Conservation (phyloP, 2,329 filamentous ascomycete genomes). For the Fusarium sp. region DNA sequence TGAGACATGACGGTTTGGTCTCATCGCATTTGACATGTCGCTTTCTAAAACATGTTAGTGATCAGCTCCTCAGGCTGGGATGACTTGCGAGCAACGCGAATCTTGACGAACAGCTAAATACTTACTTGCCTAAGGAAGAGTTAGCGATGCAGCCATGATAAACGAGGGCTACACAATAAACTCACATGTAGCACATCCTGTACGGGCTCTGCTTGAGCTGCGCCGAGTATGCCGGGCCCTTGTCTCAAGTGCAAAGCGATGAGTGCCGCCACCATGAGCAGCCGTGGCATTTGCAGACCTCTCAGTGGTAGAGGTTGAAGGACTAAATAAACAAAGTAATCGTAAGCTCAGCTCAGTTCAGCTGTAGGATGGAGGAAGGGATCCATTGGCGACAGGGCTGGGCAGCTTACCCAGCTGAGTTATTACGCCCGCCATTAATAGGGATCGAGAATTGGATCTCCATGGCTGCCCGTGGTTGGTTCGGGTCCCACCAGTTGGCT, state of each 20-base stretch:
- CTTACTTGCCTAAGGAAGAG: constrained; percentile 51
- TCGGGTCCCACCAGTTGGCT: constrained; percentile 13
- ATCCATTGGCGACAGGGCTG: constrained; percentile 21
- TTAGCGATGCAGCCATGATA: constrained; percentile 14
- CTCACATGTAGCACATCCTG: constrained; percentile 55
- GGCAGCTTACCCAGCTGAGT: constrained; percentile 43
- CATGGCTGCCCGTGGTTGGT: constrained; percentile 42
- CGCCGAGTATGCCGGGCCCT: constrained; percentile 54
- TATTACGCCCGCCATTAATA: constrained; percentile 40
- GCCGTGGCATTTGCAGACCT: constrained; percentile 32
- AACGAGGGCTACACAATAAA: constrained; percentile 4
- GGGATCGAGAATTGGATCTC: constrained; percentile 56
- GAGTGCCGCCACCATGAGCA: constrained; percentile 48
- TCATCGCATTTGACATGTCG: constrained; percentile 59
- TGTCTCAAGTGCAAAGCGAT: constrained; percentile 55
- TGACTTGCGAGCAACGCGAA: not conserved
- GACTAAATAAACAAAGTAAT: constrained; percentile 16
- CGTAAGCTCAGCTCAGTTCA: constrained; percentile 7
- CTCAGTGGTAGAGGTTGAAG: constrained; percentile 24
- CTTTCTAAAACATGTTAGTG: constrained; percentile 48
- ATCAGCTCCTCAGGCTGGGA: not conserved
- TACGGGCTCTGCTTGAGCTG: constrained; percentile 54
- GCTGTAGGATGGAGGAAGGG: not conserved
- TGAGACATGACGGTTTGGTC: constrained; percentile 55
- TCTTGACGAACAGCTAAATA: constrained; percentile 1